These are phyloP conservation scores for Aspergillus sp. DNA, from an alignment of 2,329 filamentous ascomycete species.

Conservation along the genomic window DNA sequence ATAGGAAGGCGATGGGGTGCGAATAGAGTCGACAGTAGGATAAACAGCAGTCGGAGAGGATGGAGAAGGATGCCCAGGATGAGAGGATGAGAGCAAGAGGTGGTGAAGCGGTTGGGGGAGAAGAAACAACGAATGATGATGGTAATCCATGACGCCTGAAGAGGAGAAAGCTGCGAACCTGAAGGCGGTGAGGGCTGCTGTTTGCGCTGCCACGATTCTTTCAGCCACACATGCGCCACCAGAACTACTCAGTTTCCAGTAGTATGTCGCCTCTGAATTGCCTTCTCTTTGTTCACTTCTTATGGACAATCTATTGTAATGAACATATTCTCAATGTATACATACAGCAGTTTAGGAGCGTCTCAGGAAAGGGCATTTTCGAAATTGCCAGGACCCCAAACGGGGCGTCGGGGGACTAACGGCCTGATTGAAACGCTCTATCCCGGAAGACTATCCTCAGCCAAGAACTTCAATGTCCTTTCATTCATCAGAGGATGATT, in stretches of 20 bases:
- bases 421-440: no score
- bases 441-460: no score
- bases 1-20: background rate
- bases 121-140: constrained; percentile 11
- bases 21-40: constrained; percentile 1
- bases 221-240: constrained; percentile 6
- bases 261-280: no score
- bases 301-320: no score
- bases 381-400: no score
- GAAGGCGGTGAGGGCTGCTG: constrained; percentile 15
- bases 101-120: background rate
- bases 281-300: no score
- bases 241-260: background rate
- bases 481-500: no score
- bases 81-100: constrained; percentile 8
- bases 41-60: constrained; percentile 1
- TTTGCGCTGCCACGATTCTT: background rate
- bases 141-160: constrained; percentile 17
- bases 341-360: no score
- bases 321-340: no score
- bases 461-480: no score
- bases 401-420: no score
- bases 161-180: constrained; percentile 9
- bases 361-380: no score
- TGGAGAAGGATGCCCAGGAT: background rate